Evolutionary conservation across 805 yeast genomes (phyloP).

Genomic region (Candida odintsovae): DNA sequence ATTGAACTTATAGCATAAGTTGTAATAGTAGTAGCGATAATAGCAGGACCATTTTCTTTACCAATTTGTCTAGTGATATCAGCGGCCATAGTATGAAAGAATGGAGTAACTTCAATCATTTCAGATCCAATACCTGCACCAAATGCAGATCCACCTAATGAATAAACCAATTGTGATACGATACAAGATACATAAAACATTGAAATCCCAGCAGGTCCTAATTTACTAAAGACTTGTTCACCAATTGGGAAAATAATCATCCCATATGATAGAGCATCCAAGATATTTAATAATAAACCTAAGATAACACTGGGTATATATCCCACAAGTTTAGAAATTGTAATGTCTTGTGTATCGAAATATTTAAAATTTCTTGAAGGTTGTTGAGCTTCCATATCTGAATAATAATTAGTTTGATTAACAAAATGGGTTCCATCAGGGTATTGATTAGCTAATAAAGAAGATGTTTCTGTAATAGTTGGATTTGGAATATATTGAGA

Average conservation of each 20-base stretch:
- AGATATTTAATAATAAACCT: constrained; percentile 78
- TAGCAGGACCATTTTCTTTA: constrained; percentile 39
- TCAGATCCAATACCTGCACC: constrained; percentile 92
- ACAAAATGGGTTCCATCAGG: neutral
- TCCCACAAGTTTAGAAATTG: constrained; percentile 10
- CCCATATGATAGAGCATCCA: constrained; percentile 94
- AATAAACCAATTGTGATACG: constrained; percentile 82
- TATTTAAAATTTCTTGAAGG: neutral
- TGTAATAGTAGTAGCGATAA: constrained; percentile 80
- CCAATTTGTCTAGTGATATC: constrained; percentile 56
- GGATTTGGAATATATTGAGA: neutral
- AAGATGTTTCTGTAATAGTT: neutral
- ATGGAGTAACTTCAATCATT: constrained; percentile 99
- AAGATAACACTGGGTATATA: constrained; percentile 73
- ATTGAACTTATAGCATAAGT: constrained; percentile 80
- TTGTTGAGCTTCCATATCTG: constrained; percentile 9
- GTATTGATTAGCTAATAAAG: neutral
- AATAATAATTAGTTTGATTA: neutral
- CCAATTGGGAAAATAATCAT: constrained; percentile 96
- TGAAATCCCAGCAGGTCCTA: constrained; percentile 87
- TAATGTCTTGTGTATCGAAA: constrained; percentile 4
- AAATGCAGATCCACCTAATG: constrained; percentile 88
- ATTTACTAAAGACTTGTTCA: constrained; percentile 63
- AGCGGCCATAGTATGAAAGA: constrained; percentile 91
- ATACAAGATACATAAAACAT: constrained; percentile 92